Conservation (phyloP, 352 stramenopile genomes). For the Globisporangium perplexum region DNA sequence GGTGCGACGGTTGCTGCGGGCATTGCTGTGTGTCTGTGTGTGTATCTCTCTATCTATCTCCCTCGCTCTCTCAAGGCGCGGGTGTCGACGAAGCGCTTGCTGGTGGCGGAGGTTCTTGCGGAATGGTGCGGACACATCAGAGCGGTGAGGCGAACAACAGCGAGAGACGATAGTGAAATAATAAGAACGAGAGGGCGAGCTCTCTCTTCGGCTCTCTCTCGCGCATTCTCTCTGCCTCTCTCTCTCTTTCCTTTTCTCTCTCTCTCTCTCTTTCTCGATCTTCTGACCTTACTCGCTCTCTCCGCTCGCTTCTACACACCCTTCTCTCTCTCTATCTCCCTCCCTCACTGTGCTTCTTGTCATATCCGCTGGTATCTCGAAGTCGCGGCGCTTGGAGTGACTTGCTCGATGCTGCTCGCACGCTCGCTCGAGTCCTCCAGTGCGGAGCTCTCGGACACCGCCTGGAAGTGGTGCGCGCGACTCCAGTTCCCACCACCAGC, state of each 20-base stretch:
- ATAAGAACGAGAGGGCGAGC: neutral
- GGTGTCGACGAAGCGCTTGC: neutral
- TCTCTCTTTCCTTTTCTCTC: neutral
- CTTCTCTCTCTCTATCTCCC: neutral
- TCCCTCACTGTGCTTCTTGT: neutral
- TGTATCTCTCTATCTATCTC: no score
- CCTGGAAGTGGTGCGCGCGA: neutral
- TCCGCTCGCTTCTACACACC: neutral
- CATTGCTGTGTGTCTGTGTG: no score
- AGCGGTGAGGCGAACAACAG: no score
- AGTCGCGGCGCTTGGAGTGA: neutral
- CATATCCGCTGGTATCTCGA: conserved; percentile 5
- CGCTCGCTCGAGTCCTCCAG: neutral
- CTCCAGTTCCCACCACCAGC: neutral
- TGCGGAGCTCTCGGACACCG: neutral
- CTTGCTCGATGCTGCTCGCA: neutral
- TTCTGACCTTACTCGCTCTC: neutral
- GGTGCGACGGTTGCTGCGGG: neutral
- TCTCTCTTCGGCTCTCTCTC: neutral
- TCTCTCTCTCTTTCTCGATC: neutral
- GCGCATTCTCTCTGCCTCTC: neutral
- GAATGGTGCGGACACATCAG: neutral
- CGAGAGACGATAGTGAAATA: no score
- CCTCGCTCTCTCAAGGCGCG: no score
- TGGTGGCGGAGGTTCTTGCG: neutral